Evolutionary conservation across 2,329 filamentous ascomycete species (phyloP), one percentile per base, ranked within the genome.

Genomic region (Ophiostoma triangulosporum): DNA sequence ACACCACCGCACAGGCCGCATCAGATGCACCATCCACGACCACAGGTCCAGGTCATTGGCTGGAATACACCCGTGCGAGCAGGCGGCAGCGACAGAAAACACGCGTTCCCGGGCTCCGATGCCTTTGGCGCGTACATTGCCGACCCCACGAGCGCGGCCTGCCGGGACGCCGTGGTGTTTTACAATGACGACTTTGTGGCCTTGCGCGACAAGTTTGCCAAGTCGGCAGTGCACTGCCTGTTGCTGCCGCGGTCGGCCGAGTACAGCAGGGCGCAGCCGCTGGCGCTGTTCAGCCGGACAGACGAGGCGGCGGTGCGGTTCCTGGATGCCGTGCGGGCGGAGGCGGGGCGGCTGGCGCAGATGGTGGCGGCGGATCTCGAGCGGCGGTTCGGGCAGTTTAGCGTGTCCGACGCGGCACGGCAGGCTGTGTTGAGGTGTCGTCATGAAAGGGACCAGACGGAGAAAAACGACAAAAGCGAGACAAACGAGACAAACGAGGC

Each of bases 151-250:
- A 8, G 27, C 29, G 6, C 38, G 1, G 48, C 26, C 11, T 26
- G 24, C 17, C 2, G 3, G 7, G 73, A 71, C 26, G 69, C 74
- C 5, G 77, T 89, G 1, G 72, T 93, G 53, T 83, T 81, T 62
- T 72, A 82, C 66, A 78, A 80, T 58, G 72, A 78, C n/a, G 69
- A 80, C 56, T 88, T 84, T 59, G 86, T 90, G 50, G 77, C 82
- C 20, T 86, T 97, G 65, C 76, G 83, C 61, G 93, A 98, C 69
- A 72, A 81, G 57, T 98, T 81, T 64, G 90, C 93, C 8, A 98
- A 97, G 68, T 80, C 86, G 3, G 81, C 78, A 3, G 74, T 96
- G 4, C 93, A 98, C 69, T 75, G 88, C 1, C 84, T 98, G 3
- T 78, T 97, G n/a, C 80, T 97, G 5, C 88, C 90, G 6, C 84